Percentiles rank a stretch among this genome's conserved stretches.
These are phyloP conservation scores for Parmelia sp. DNA, from an alignment of 495 filamentous ascomycete genomes.

Conservation along the genomic window DNA sequence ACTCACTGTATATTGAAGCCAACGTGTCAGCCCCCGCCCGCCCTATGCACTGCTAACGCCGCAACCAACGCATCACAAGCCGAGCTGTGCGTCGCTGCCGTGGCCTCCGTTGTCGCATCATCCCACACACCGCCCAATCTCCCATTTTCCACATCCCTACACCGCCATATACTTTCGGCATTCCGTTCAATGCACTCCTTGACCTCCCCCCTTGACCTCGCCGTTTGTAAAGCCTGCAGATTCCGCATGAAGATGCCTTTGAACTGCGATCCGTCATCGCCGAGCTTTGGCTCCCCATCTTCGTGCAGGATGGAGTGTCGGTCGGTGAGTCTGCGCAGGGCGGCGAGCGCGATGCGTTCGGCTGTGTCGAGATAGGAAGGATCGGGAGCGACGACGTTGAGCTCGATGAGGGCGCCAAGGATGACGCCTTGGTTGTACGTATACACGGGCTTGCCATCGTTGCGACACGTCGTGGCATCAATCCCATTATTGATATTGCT, in stretches of 20 bases:
- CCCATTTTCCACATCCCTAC: slow-evolving; percentile 43
- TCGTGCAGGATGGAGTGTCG: slow-evolving; percentile 53
- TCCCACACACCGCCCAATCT: slow-evolving; percentile 44
- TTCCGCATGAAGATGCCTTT: slow-evolving; percentile 76
- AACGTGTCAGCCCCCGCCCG: not conserved
- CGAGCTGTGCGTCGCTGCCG: slow-evolving; percentile 56
- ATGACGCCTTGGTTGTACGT: slow-evolving; percentile 79
- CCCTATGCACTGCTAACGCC: not conserved
- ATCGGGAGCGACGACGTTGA: slow-evolving; percentile 50
- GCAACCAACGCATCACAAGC: slow-evolving; percentile 65
- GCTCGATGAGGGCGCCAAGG: slow-evolving; percentile 63
- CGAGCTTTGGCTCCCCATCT: slow-evolving; percentile 55
- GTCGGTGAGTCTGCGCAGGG: slow-evolving; percentile 39
- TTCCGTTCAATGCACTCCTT: slow-evolving; percentile 51
- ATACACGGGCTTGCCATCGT: slow-evolving; percentile 58
- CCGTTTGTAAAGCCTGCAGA: slow-evolving; percentile 51
- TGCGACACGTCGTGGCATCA: slow-evolving; percentile 48
- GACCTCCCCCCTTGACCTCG: slow-evolving; percentile 46
- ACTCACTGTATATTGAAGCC: too few species aligned
- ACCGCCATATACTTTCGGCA: slow-evolving; percentile 60
- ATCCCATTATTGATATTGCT: slow-evolving; percentile 66
- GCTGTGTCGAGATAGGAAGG: slow-evolving; percentile 49
- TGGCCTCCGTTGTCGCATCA: slow-evolving; percentile 46
- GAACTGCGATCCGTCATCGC: slow-evolving; percentile 59
- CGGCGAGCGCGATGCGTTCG: slow-evolving; percentile 55